A percentile compares a stretch with the other conserved stretches of the same genome.
Evolutionary conservation across 2,329 filamentous ascomycete genomes (phyloP).

Genomic region (Fusarium floridanum): DNA sequence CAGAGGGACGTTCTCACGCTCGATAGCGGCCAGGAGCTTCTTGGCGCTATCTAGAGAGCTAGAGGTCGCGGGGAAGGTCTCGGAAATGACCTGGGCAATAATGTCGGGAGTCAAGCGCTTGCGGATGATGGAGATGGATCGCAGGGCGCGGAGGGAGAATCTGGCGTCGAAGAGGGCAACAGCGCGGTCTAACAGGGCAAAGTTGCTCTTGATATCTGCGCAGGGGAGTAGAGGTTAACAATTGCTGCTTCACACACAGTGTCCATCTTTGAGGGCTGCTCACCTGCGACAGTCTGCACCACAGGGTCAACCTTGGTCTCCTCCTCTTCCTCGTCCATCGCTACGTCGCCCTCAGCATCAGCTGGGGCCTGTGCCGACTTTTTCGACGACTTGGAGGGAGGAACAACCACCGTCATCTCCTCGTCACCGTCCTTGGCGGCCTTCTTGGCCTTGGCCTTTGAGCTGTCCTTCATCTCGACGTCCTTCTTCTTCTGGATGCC

Average conservation of each 20-base stretch:
- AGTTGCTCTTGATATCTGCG: conserved; percentile 94
- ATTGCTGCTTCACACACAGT: conserved; percentile 6
- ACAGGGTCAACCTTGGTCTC: conserved; percentile 72
- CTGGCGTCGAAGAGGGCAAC: conserved; percentile 93
- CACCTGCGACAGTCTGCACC: conserved; percentile 72
- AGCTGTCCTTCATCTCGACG: conserved; percentile 77
- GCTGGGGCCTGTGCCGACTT: conserved; percentile 68
- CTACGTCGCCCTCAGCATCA: conserved; percentile 77
- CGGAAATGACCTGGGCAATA: conserved; percentile 82
- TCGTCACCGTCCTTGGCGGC: conserved; percentile 75
- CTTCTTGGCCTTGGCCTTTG: conserved; percentile 77
- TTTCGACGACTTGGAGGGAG: conserved; percentile 75
- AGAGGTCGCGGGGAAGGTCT: conserved; percentile 77
- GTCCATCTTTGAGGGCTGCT: conserved; percentile 38
- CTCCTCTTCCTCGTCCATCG: conserved; percentile 73
- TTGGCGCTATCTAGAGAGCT: conserved; percentile 75
- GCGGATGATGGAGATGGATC: conserved; percentile 94
- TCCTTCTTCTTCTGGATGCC: conserved; percentile 73
- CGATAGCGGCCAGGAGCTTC: conserved; percentile 77
- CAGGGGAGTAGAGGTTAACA: conserved; percentile 36
- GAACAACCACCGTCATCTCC: conserved; percentile 86
- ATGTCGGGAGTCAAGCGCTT: conserved; percentile 89
- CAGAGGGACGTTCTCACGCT: conserved; percentile 74
- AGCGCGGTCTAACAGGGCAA: conserved; percentile 89
- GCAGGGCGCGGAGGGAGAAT: conserved; percentile 93